Base-by-base conservation (phyloP, 129 eudicot species). In the Flaveria ramosissima region DNA sequence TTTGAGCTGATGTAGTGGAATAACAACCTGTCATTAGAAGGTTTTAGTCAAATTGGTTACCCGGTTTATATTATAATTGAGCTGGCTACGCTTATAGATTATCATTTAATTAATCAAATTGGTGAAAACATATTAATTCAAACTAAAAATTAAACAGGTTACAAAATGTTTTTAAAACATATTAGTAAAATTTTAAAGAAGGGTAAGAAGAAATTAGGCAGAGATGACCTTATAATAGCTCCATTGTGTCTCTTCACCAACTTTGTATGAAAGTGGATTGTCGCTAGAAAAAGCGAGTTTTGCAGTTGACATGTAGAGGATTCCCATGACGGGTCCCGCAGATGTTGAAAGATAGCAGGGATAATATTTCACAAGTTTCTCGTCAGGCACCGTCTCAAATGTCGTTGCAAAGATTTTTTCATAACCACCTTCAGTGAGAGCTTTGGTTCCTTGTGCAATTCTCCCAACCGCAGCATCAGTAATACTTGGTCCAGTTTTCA, bases 331-430 rank as follows among this genome's bases (percentile, higher is more conserved):
- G 5, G 98, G 98, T 47, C 98, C 98, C 41, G 97, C 97, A 74
- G 98, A 93, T 16, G 98, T 93, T 68, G 98, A 93, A 48, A 93
- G 87, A 81, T 90, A 93, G 83, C 98, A 93, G 2, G 97, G 93
- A 76, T 83, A 93, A 51, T 83, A 84, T 55, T 87, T 93, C 51
- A 87, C 53, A 23, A 93, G 91, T 78, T 88, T 77, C 73, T 93
- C 98, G 61, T 85, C 97, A 6, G 98, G 93, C 79, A 82, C 85
- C 59, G 90, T 88, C 73, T 93, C 98, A 78, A 93, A 93, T 55
- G 98, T 80, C 77, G 93, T 85, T 69, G 84, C 81, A 74, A 93
- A 93, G 19, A 93, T 86, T 60, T 93, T 93, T 55, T 93, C 98
- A 70, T 93, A 90, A 15, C 98, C 98, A 79, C 98, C 98, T 88